These are phyloP conservation scores for Ascochyta viciae-villosae DNA, from an alignment of 2,329 filamentous ascomycete species.

Conservation along the genomic window DNA sequence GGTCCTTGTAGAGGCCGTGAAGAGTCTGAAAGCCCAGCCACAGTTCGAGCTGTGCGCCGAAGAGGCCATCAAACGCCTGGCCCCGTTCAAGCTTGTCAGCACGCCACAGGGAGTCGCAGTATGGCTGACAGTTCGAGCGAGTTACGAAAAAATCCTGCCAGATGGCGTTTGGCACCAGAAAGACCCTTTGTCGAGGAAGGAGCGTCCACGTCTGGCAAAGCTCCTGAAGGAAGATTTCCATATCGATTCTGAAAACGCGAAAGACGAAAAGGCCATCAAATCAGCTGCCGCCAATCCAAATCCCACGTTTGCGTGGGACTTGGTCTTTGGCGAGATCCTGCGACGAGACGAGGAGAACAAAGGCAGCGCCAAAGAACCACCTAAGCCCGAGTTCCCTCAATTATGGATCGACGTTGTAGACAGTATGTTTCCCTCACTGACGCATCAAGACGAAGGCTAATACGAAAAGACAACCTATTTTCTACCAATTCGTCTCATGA, in stretches of 20 bases:
- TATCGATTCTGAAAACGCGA: constrained; percentile 55
- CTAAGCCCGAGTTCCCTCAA: constrained; percentile 65
- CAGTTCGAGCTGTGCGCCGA: constrained; percentile 65
- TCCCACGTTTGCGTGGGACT: constrained; percentile 86
- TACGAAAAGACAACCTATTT: constrained; percentile 75
- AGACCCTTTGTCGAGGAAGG: constrained; percentile 74
- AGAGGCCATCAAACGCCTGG: constrained; percentile 67
- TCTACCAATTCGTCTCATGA: constrained; percentile 81
- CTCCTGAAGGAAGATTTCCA: constrained; percentile 79
- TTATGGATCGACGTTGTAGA: constrained; percentile 91
- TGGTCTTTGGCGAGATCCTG: constrained; percentile 65
- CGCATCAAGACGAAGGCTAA: constrained; percentile 8
- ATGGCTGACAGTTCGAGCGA: constrained; percentile 75
- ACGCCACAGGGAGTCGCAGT: constrained; percentile 89
- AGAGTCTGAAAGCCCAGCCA: constrained; percentile 56
- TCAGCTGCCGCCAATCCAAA: constrained; percentile 81
- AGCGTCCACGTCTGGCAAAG: constrained; percentile 72
- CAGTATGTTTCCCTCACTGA: constrained; percentile 63
- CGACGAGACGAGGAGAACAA: constrained; percentile 32
- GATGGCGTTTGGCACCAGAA: constrained; percentile 74
- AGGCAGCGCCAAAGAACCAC: constrained; percentile 40
- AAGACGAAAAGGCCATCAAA: constrained; percentile 55
- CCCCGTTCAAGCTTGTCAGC: constrained; percentile 71
- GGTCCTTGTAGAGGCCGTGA: constrained; percentile 76
- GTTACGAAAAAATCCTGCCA: constrained; percentile 70